phyloP scores from a whole-genome alignment of 164 flowering plant genomes.

The Kingdonia uniflora region DNA sequence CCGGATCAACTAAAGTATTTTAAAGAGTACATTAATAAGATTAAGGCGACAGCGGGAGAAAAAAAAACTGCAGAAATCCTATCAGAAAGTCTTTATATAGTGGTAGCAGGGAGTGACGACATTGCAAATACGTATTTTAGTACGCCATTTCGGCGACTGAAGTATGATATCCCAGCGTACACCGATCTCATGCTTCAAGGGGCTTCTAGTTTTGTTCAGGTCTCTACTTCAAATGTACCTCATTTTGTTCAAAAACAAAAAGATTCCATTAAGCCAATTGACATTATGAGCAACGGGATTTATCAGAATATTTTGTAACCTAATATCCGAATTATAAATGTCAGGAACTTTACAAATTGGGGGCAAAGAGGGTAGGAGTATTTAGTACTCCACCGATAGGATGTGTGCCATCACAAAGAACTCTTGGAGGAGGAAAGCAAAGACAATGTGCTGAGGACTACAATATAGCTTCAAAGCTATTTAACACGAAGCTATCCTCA shows the following conservation, averaged over 20 bases:
- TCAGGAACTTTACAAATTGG: conserved; percentile 24
- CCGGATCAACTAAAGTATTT: conserved; percentile 41
- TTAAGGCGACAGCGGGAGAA: conserved; percentile 40
- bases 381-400: conserved; percentile 29
- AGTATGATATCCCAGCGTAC: conserved; percentile 44
- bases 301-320: not conserved
- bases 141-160: conserved; percentile 11
- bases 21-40: conserved; percentile 43
- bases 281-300: not conserved
- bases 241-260: too few species aligned
- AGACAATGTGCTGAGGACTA: conserved; percentile 19
- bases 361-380: conserved; percentile 30
- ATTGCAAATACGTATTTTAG: conserved; percentile 45
- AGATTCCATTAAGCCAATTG: not conserved
- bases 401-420: conserved; percentile 35
- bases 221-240: too few species aligned
- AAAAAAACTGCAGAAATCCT: conserved; percentile 31
- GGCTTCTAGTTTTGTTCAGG: conserved; percentile 41
- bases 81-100: conserved; percentile 26
- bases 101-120: conserved; percentile 58
- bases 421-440: conserved; percentile 25
- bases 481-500: conserved; percentile 21
- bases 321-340: not conserved
- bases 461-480: conserved; percentile 22
- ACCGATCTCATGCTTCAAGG: conserved; percentile 29